A percentile compares a stretch with the other conserved stretches of the same genome.
Evolutionary conservation across 179 eudicot species (phyloP).

Genomic region (Spergularia azorica): DNA sequence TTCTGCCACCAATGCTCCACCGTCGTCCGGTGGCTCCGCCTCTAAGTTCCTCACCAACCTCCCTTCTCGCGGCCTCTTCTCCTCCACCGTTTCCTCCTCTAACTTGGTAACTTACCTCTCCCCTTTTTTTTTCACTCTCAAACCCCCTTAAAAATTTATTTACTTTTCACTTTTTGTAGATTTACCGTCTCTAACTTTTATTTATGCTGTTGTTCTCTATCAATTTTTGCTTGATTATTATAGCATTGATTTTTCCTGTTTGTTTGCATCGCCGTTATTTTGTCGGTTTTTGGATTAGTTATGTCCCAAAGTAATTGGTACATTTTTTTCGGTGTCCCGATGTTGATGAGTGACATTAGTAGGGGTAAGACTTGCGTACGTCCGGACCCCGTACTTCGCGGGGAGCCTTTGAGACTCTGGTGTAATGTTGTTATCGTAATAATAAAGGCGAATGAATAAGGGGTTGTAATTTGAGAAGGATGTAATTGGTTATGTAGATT

Average conservation of each 20-base stretch:
- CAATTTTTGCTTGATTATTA: background rate
- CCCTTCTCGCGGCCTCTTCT: slow-evolving; percentile 74
- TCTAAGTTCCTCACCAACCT: slow-evolving; percentile 50
- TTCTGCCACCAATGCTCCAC: slow-evolving; percentile 1
- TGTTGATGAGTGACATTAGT: too few species aligned
- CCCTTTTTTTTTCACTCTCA: background rate
- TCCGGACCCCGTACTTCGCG: too few species aligned
- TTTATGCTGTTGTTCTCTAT: background rate
- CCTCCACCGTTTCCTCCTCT: slow-evolving; percentile 57
- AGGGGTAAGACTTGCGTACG: too few species aligned
- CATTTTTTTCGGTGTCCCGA: too few species aligned
- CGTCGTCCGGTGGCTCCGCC: slow-evolving; percentile 32
- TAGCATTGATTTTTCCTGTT: background rate
- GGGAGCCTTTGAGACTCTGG: too few species aligned
- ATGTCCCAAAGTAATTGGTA: too few species aligned
- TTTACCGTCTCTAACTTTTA: background rate
- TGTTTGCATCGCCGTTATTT: background rate
- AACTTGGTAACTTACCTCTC: slow-evolving; percentile 46
- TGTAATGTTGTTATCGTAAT: too few species aligned
- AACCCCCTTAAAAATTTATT: background rate
- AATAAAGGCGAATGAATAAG: too few species aligned
- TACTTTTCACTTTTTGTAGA: background rate
- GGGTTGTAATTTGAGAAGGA: too few species aligned
- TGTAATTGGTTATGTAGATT: too few species aligned
- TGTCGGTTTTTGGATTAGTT: background rate